Conservation (phyloP, 768 basidiomycete species). For the Tulasnella sp. region DNA sequence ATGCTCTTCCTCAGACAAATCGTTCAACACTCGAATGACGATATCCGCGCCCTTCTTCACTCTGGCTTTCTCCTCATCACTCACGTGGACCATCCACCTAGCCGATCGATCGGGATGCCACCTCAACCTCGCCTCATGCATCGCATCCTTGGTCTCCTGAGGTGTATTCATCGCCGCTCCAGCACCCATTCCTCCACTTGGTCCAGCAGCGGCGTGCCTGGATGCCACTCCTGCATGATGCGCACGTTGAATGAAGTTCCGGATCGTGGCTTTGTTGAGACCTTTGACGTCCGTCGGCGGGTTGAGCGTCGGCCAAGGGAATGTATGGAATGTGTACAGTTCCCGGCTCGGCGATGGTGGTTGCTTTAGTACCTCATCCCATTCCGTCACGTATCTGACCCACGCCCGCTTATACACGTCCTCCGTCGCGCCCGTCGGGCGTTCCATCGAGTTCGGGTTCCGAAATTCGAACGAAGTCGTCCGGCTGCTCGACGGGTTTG, state of each 20-base stretch:
- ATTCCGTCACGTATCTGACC: neutral
- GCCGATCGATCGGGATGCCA: slow-evolving; percentile 1
- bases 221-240: neutral
- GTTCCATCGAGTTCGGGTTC: too few species aligned
- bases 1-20: neutral
- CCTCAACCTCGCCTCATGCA: slow-evolving; percentile 5
- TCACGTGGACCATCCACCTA: neutral
- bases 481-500: too few species aligned
- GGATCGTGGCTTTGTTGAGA: neutral
- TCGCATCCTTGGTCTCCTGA: neutral
- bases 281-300: neutral
- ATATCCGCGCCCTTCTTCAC: slow-evolving; percentile 2
- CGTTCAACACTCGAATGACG: slow-evolving; percentile 10
- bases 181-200: too few species aligned
- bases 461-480: too few species aligned
- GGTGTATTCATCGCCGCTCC: too few species aligned
- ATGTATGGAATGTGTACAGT: neutral
- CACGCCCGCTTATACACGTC: neutral
- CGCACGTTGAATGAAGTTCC: neutral
- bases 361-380: neutral
- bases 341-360: neutral
- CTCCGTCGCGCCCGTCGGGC: too few species aligned
- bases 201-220: too few species aligned
- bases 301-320: slow-evolving; percentile 9
- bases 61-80: neutral